These are phyloP conservation scores for Crataegus laevigata DNA, from an alignment of 306 rosid genomes.

Conservation along the genomic window DNA sequence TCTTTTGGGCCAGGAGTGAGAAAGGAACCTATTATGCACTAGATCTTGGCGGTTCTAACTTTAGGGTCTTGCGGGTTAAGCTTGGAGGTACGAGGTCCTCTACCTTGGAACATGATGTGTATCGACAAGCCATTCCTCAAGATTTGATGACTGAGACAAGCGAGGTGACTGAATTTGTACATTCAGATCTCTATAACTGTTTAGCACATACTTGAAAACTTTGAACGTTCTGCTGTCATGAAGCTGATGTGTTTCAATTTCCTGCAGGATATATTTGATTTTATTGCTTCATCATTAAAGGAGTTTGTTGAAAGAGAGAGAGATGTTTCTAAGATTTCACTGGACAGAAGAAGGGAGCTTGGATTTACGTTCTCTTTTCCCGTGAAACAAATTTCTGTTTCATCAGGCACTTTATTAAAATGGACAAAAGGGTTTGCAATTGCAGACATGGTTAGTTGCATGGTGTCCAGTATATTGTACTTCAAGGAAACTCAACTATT, in stretches of 20 bases:
- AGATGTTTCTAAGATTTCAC: slow-evolving; percentile 36
- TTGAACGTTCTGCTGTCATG: not conserved
- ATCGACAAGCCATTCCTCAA: slow-evolving; percentile 59
- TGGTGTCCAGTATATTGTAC: slow-evolving; percentile 14
- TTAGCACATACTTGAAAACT: not conserved
- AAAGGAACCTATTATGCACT: slow-evolving; percentile 78
- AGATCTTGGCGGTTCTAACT: slow-evolving; percentile 89
- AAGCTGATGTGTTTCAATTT: slow-evolving; percentile 12
- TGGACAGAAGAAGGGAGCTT: slow-evolving; percentile 51
- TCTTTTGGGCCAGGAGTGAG: slow-evolving; percentile 52
- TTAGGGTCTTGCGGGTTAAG: slow-evolving; percentile 73
- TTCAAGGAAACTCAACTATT: slow-evolving; percentile 5
- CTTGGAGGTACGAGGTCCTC: slow-evolving; percentile 57
- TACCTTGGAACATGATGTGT: slow-evolving; percentile 48
- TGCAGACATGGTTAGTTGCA: slow-evolving; percentile 62
- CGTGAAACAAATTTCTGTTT: slow-evolving; percentile 61
- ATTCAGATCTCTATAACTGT: not conserved
- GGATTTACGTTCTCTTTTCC: slow-evolving; percentile 97
- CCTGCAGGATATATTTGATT: slow-evolving; percentile 80
- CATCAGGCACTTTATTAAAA: slow-evolving; percentile 76
- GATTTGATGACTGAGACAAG: slow-evolving; percentile 66
- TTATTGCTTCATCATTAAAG: slow-evolving; percentile 62
- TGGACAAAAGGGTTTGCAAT: slow-evolving; percentile 87
- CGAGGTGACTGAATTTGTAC: slow-evolving; percentile 41
- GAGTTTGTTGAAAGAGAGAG: slow-evolving; percentile 60